phyloP scores from a whole-genome alignment of 768 basidiomycete genomes.

The Terana coerulea region DNA sequence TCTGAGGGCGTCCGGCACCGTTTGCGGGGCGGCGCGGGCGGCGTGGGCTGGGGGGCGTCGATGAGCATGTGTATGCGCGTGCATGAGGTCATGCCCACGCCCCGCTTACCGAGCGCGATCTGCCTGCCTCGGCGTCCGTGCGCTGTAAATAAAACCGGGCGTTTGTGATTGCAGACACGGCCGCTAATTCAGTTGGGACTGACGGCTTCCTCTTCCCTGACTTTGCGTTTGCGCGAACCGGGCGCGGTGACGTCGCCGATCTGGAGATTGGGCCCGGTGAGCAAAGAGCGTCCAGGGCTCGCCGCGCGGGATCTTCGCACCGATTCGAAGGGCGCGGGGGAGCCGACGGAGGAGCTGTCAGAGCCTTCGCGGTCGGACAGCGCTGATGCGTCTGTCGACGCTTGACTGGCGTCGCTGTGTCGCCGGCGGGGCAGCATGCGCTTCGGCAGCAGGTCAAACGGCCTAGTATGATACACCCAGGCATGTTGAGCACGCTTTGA shows the following conservation, averaged over 20 bases:
- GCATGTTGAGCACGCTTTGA: no score
- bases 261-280: conserved; percentile 13
- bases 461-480: background rate
- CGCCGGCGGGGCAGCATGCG: background rate
- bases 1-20: conserved; percentile 18
- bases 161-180: no score
- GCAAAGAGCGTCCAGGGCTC: no score
- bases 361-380: conserved; percentile 8
- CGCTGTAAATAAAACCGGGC: no score
- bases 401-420: conserved; percentile 1
- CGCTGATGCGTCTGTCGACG: background rate
- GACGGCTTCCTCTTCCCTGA: conserved; percentile 12
- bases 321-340: conserved; percentile 11
- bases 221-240: conserved; percentile 23
- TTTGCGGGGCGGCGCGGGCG: conserved; percentile 14
- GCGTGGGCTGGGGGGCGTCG: background rate
- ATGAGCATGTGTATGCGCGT: no score
- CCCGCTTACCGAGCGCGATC: no score
- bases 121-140: no score
- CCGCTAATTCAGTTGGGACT: no score
- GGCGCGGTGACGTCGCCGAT: conserved; percentile 16
- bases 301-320: conserved; percentile 11
- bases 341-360: conserved; percentile 7
- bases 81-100: no score
- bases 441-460: background rate